phyloP scores from a whole-genome alignment of 2,329 filamentous ascomycete genomes.

The Fusarium albosuccineum region DNA sequence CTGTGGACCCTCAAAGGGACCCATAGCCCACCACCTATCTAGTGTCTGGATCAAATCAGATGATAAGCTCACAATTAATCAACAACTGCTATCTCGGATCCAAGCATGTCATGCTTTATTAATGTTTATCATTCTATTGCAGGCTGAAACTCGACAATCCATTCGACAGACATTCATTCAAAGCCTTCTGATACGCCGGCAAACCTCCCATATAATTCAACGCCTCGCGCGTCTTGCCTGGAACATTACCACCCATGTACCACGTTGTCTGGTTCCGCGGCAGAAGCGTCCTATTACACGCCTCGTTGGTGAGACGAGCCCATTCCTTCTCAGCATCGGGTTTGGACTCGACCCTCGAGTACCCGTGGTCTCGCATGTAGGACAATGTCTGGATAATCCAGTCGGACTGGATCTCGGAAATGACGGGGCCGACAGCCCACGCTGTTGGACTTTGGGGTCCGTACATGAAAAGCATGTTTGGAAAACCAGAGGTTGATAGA shows the following conservation, averaged over 20 bases:
- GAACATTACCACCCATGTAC: conserved; percentile 24
- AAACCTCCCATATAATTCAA: conserved; percentile 24
- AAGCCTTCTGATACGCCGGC: conserved; percentile 4
- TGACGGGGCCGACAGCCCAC: conserved; percentile 12
- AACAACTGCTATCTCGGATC: neutral
- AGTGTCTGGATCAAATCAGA: no score
- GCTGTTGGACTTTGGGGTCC: conserved; percentile 20
- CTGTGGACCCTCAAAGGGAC: no score
- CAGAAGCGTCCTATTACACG: conserved; percentile 16
- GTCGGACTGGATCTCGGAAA: conserved; percentile 19
- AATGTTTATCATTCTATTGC: neutral
- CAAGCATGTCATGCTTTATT: neutral
- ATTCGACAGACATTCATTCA: conserved; percentile 1
- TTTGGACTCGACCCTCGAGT: conserved; percentile 1
- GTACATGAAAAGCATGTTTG: conserved; percentile 22
- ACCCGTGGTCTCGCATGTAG: conserved; percentile 7
- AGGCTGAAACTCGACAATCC: conserved; percentile 12
- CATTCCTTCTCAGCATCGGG: conserved; percentile 7
- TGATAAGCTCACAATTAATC: no score
- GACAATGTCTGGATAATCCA: conserved; percentile 12
- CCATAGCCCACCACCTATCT: no score
- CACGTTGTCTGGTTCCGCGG: conserved; percentile 18
- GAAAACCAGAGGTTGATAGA: neutral
- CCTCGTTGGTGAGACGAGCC: conserved; percentile 11
- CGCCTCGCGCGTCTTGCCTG: conserved; percentile 11